Evolutionary conservation across 1,139 yeast species (phyloP).

Genomic region (Lizanozyma gosingica): DNA sequence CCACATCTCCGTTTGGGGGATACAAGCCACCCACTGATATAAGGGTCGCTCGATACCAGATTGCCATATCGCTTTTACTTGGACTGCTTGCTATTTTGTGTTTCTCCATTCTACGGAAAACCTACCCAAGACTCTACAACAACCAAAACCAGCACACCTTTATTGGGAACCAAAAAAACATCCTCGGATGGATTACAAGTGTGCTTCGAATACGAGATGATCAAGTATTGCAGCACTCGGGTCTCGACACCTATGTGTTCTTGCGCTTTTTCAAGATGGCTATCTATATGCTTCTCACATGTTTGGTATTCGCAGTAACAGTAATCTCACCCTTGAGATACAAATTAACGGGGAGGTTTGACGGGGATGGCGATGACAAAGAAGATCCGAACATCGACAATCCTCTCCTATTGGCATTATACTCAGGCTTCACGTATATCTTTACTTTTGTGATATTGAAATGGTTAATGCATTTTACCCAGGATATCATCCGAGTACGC

Average conservation of each 20-base stretch:
- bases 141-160: not conserved
- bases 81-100: not conserved
- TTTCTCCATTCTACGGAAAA: not conserved
- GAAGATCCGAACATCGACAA: constrained; percentile 5
- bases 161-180: not conserved
- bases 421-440: constrained; percentile 77
- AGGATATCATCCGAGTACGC: constrained; percentile 62
- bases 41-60: not conserved
- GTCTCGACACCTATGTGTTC: constrained; percentile 87
- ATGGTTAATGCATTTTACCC: constrained; percentile 59
- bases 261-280: constrained; percentile 74
- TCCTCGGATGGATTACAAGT: not conserved
- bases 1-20: not conserved
- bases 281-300: constrained; percentile 48
- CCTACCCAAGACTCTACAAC: not conserved
- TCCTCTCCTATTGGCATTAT: constrained; percentile 20
- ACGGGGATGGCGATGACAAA: constrained; percentile 37
- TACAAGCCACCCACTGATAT: not conserved
- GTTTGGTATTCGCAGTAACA: constrained; percentile 54
- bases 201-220: constrained; percentile 32
- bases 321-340: constrained; percentile 70
- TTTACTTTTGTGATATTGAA: constrained; percentile 66
- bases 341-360: constrained; percentile 61
- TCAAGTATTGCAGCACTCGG: constrained; percentile 81
- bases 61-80: not conserved